phyloP scores from a whole-genome alignment of 1,139 yeast species.

The Arxiozyma heterogenica region DNA sequence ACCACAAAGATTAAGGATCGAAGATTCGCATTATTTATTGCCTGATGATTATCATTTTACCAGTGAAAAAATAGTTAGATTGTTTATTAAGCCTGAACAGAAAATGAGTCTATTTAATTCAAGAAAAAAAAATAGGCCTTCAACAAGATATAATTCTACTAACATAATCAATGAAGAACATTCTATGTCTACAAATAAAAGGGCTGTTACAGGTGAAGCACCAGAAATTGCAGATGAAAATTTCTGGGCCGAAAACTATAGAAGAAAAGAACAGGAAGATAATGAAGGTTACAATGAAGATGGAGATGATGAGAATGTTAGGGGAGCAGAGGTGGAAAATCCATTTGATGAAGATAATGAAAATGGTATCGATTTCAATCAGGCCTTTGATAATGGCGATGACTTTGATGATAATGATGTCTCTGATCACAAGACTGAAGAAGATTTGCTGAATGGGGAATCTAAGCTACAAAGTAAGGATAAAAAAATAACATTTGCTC shows the following conservation, averaged over 20 bases:
- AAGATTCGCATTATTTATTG: slow-evolving; percentile 40
- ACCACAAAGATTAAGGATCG: slow-evolving; percentile 37
- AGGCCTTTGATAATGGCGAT: slow-evolving; percentile 34
- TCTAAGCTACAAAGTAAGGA: slow-evolving; percentile 33
- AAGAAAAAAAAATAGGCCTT: slow-evolving; percentile 11
- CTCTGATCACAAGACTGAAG: slow-evolving; percentile 14
- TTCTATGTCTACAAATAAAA: neutral
- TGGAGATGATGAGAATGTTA: slow-evolving; percentile 21
- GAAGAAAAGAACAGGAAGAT: slow-evolving; percentile 36
- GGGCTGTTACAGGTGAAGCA: slow-evolving; percentile 9
- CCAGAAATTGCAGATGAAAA: slow-evolving; percentile 48
- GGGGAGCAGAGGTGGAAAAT: slow-evolving; percentile 22
- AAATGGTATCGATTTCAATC: slow-evolving; percentile 36
- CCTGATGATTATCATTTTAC: slow-evolving; percentile 73
- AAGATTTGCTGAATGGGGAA: slow-evolving; percentile 8
- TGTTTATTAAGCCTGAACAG: slow-evolving; percentile 59
- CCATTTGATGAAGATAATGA: slow-evolving; percentile 26
- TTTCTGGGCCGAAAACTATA: slow-evolving; percentile 65
- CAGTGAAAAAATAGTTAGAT: slow-evolving; percentile 55
- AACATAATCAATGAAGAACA: neutral
- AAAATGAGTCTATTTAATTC: slow-evolving; percentile 29
- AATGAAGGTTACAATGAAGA: slow-evolving; percentile 18
- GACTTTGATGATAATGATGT: slow-evolving; percentile 24
- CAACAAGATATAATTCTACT: neutral
- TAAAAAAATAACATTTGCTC: slow-evolving; percentile 58